Base-by-base conservation (phyloP, 257 asterid species). In the Solanum arcanum region DNA sequence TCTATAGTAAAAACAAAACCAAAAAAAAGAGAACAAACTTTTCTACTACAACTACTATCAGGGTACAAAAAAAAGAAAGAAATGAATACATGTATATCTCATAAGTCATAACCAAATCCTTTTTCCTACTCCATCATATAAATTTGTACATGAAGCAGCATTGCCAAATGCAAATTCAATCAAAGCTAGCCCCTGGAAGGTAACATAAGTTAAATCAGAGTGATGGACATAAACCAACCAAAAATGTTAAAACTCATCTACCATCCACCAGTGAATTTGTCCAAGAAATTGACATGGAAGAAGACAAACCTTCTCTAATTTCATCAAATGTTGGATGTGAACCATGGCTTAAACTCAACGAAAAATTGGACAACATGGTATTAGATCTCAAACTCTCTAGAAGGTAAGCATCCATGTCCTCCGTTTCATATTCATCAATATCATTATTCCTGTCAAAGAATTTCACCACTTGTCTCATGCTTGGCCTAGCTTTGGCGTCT, bases 291-390 rank as follows among this genome's bases (percentile, higher is more conserved):
- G 98, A 91, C 92, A 90, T 86, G 0, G 94, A 86, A 77, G 87
- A 70, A n/a, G 93, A 90, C 86, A 92, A 68, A 6, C 92, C 94
- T 52, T 86, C 85, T 85, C 89, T 91, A 9, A 94, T 76, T 39
- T 95, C 92, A 20, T 92, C 92, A 75, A 94, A 92, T 47, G 98
- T 93, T 1, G 98, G 98, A 59, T 94, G 94, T 12, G 93, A 94
- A 44, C 92, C 89, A 49, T 86, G 84, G 56, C 87, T 89, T 27
- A 23, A 88, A 12, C 88, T 89, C 39, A 86, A 86, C 23, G 94
- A 91, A 86, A 85, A 90, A 92, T 87, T 85, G 0, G 91, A 69
- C 95, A 93, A 91, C 20, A 92, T 80, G 20, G 92, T 93, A 11
- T 56, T 76, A 9, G 86, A 86, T 62, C 86, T 91, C 94, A 93